phyloP scores from a whole-genome alignment of 176 grass and related monocot genomes.

The Oryza glumipatula region DNA sequence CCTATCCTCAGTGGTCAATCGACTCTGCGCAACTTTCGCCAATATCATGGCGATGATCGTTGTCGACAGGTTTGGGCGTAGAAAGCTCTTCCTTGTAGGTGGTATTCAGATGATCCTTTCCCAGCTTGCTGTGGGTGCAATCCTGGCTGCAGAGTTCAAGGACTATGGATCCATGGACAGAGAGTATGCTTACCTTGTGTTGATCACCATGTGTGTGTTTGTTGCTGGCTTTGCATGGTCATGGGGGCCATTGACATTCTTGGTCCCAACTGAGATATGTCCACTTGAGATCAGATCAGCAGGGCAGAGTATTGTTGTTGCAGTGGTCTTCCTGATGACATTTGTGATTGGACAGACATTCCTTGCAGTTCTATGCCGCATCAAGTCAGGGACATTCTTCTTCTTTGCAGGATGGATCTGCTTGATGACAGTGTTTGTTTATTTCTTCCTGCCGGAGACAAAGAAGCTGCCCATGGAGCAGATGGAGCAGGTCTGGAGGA shows the following conservation, averaged over 20 bases:
- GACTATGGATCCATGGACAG: constrained; percentile 60
- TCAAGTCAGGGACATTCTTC: constrained; percentile 73
- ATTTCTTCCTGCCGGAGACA: constrained; percentile 73
- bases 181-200: constrained; percentile 55
- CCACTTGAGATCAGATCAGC: constrained; percentile 80
- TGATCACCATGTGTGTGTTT: constrained; percentile 68
- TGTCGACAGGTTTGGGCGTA: constrained; percentile 66
- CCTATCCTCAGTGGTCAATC: constrained; percentile 54
- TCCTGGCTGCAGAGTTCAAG: constrained; percentile 66
- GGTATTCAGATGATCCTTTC: constrained; percentile 82
- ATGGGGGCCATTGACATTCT: constrained; percentile 75
- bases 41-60: constrained; percentile 69
- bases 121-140: constrained; percentile 52
- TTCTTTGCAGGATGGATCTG: constrained; percentile 60
- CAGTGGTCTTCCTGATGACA: constrained; percentile 63
- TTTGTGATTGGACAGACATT: constrained; percentile 74
- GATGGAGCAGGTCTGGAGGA: constrained; percentile 76
- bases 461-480: constrained; percentile 80
- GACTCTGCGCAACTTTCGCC: constrained; percentile 60
- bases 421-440: constrained; percentile 61
- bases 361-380: constrained; percentile 53
- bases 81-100: constrained; percentile 58
- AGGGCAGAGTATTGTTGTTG: constrained; percentile 76
- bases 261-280: constrained; percentile 69
- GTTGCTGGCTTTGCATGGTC: constrained; percentile 77